A percentile compares a stretch with the other conserved stretches of the same genome.
phyloP scores from a whole-genome alignment of 352 stramenopile genomes.

The Globisporangium yorkense region DNA sequence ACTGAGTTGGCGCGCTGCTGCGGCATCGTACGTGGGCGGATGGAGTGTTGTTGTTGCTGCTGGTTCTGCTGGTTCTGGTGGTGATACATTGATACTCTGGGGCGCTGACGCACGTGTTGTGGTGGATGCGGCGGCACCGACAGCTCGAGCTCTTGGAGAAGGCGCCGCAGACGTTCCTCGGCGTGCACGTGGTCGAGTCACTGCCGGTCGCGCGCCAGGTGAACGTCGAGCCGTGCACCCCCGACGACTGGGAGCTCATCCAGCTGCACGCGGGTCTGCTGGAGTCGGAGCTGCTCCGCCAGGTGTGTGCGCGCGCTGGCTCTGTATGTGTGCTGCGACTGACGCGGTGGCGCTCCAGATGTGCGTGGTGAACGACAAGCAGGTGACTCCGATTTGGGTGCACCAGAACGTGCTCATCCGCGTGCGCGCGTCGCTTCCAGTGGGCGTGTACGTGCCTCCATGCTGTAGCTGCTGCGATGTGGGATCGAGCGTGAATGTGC shows the following conservation, averaged over 20 bases:
- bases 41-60: neutral
- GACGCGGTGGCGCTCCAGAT: constrained; percentile 34
- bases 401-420: constrained; percentile 76
- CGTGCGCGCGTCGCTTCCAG: constrained; percentile 45
- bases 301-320: constrained; percentile 32
- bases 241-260: constrained; percentile 89
- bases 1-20: constrained; percentile 77
- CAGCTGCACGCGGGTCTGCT: constrained; percentile 81
- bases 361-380: constrained; percentile 84
- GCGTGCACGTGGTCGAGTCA: constrained; percentile 68
- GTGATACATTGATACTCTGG: neutral
- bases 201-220: constrained; percentile 65
- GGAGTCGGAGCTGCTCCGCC: constrained; percentile 74
- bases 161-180: constrained; percentile 48
- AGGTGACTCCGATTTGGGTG: constrained; percentile 79
- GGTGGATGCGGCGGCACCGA: neutral
- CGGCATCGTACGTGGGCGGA: constrained; percentile 46
- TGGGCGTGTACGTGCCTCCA: constrained; percentile 48
- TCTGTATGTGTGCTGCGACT: neutral
- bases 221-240: constrained; percentile 78
- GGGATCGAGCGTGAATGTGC: neutral
- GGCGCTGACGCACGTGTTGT: constrained; percentile 1
- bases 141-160: constrained; percentile 63
- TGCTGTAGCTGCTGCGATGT: neutral
- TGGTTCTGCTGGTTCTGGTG: neutral